Conservation (phyloP, 805 yeast genomes). For the Metschnikowia arizonensis region DNA sequence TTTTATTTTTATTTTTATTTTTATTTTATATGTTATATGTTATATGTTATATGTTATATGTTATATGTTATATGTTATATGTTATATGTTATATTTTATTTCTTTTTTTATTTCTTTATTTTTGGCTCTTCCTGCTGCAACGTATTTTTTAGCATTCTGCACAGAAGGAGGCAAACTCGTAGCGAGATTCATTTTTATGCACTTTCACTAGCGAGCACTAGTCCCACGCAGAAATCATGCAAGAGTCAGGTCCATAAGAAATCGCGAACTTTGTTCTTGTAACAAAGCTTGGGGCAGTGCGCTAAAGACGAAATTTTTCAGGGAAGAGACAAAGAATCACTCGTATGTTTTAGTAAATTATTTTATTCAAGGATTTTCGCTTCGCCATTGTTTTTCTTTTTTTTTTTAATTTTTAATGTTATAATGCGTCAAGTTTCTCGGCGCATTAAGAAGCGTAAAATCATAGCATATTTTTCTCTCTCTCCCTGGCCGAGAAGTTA, state of each 20-base stretch:
- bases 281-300: not conserved
- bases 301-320: not conserved
- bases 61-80: too few species aligned
- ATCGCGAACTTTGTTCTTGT: not conserved
- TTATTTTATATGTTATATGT: too few species aligned
- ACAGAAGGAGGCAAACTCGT: not conserved
- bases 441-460: not conserved
- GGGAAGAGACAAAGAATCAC: not conserved
- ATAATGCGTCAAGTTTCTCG: not conserved
- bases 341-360: not conserved
- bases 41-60: too few species aligned
- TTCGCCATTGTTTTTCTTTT: not conserved
- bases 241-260: not conserved
- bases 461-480: not conserved
- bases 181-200: not conserved
- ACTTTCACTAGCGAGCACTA: constrained; percentile 1
- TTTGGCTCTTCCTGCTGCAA: too few species aligned
- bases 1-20: too few species aligned
- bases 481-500: not conserved
- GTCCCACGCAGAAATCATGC: constrained; percentile 3
- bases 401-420: too few species aligned
- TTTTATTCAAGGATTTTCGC: not conserved
- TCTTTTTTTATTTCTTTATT: too few species aligned
- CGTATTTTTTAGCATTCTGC: not conserved
- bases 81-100: too few species aligned